phyloP scores from a whole-genome alignment of 306 rosid genomes.

The Cicer bijugum region DNA sequence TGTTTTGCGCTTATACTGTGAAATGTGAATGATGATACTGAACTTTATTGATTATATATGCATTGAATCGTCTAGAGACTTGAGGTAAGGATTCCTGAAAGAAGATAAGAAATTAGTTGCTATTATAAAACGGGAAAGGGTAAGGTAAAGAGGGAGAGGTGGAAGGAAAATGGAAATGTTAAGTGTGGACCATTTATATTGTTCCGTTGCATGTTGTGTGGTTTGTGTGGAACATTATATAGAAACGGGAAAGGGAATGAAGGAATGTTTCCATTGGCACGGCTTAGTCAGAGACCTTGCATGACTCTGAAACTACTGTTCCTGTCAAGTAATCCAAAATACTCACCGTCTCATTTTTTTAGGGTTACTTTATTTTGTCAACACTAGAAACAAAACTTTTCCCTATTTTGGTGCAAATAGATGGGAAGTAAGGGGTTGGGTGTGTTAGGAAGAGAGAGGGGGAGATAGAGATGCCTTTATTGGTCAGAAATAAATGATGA shows the following conservation, averaged over 20 bases:
- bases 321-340: background rate
- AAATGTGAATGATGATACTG: conserved; percentile 7
- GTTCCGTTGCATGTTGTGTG: background rate
- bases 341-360: background rate
- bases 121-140: background rate
- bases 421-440: background rate
- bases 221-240: background rate
- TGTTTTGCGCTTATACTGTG: background rate
- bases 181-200: background rate
- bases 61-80: background rate
- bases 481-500: background rate
- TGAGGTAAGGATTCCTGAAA: background rate
- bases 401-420: background rate
- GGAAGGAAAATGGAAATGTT: background rate
- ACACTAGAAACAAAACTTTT: background rate
- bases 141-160: background rate
- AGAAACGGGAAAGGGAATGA: background rate
- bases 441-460: background rate
- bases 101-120: background rate
- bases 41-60: background rate
- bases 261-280: background rate
- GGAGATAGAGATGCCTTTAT: background rate
- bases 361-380: background rate
- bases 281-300: background rate
- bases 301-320: background rate